Evolutionary conservation across 331 rosid species (phyloP).

Genomic region (Quercus phellos): DNA sequence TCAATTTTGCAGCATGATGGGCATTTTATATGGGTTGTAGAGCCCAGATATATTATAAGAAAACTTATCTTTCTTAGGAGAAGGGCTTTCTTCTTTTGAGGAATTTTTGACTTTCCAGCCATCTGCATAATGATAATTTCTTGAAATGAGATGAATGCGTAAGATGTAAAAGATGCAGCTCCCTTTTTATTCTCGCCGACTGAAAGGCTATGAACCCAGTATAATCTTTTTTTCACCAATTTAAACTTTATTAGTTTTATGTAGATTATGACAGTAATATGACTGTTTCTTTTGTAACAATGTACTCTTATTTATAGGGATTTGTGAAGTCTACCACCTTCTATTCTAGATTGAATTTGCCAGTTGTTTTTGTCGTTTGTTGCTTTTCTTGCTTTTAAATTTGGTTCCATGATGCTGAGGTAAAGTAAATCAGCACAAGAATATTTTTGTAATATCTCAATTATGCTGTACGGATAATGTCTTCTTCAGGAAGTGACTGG

Average conservation of each 20-base stretch:
- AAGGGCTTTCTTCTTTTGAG: background rate
- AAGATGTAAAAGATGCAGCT: background rate
- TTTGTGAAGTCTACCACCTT: background rate
- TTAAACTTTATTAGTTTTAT: background rate
- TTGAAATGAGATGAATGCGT: background rate
- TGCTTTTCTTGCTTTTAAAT: background rate
- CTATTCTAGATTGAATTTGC: background rate
- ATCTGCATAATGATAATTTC: background rate
- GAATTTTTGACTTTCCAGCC: background rate
- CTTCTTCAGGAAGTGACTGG: slow-evolving; percentile 36
- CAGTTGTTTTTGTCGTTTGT: background rate
- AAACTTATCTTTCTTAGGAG: background rate
- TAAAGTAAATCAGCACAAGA: slow-evolving; percentile 13
- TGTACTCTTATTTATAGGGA: background rate
- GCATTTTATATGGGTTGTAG: no score
- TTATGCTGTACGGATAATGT: slow-evolving; percentile 2
- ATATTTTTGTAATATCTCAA: slow-evolving; percentile 10
- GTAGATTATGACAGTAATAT: background rate
- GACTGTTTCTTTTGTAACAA: background rate
- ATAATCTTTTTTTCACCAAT: background rate
- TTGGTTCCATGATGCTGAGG: slow-evolving; percentile 10
- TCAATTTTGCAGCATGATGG: background rate
- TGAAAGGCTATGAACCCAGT: background rate
- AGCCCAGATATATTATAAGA: background rate
- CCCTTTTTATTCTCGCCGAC: background rate